Evolutionary conservation across 2,329 filamentous ascomycete genomes (phyloP), one percentile per base, ranked within the genome.

Genomic region (Aspergillus unguis): DNA sequence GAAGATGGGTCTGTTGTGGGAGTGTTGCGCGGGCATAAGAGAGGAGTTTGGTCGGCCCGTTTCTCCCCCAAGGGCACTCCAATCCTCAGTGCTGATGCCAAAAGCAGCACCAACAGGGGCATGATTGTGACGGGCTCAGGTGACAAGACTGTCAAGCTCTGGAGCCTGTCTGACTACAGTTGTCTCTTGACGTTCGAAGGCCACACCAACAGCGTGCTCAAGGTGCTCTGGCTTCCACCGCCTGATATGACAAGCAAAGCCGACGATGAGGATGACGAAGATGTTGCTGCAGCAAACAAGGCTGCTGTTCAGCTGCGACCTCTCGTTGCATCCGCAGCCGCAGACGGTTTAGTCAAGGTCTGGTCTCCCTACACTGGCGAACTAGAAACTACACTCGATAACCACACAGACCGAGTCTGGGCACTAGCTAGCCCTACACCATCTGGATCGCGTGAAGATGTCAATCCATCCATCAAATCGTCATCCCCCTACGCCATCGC

Each of bases 381-480:
- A 71, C 80, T 85, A 2, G 90, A 92, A 60, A 87, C 88, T 59
- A 99, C 94, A 0, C 80, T 99, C 4, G 94, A 99, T 73, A 97
- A 97, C 72, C 94, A 99, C 71, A 91, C 91, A 63, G 94, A 99
- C 72, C 85, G 94, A 52, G 92, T 97, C 1, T 96, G 92, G 92
- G 91, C 91, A 0, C 77, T 97, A 17, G 84, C 90, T 81, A 92
- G 68, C 80, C 87, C 42, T 66, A 78, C 65, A 3, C 65, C 70
- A 6, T 70, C 67, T 9, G 68, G 70, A 29, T 65, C 65, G 26
- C 65, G 66, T 41, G 56, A 60, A 35, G 62, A 70, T 37, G 59
- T 62, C 31, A 66, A 67, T 54, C 57, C 60, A 27, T 63, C 64
- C 35, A 65, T 64, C n/a, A 54, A 62, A 37, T 61, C 62, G 46